Conservation (phyloP, 1,284 basidiomycete species). For the Anthracocystis walkeri region DNA sequence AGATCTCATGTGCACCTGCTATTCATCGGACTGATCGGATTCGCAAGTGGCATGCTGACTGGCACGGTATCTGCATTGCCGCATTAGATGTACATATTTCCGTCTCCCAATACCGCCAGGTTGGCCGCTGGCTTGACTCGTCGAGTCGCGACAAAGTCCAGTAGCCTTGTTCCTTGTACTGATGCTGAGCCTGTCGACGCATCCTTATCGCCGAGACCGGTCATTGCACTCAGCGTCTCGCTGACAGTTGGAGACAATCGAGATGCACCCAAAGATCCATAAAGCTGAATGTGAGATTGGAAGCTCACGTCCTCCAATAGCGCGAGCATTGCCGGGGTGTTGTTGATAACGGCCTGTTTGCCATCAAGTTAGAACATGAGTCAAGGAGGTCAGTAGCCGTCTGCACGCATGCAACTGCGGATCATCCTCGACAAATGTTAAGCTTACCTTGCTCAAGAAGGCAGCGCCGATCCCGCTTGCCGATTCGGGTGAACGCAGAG, state of each 20-base stretch:
- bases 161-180: background rate
- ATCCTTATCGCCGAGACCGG: conserved; percentile 11
- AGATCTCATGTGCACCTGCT: too few species aligned
- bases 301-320: conserved; percentile 43
- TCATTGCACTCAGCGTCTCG: conserved; percentile 13
- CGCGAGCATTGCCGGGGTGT: conserved; percentile 22
- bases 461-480: conserved; percentile 37
- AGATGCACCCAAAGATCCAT: conserved; percentile 25
- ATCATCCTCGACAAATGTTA: background rate
- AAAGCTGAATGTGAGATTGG: conserved; percentile 42
- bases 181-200: background rate
- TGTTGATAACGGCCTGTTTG: conserved; percentile 24
- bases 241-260: conserved; percentile 12
- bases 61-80: background rate
- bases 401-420: too few species aligned
- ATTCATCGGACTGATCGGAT: too few species aligned
- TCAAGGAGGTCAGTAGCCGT: too few species aligned
- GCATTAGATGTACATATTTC: conserved; percentile 49
- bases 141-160: conserved; percentile 37
- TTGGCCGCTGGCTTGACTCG: conserved; percentile 26
- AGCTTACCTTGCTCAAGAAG: conserved; percentile 31
- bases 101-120: conserved; percentile 40
- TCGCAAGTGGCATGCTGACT: too few species aligned
- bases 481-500: conserved; percentile 33
- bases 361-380: too few species aligned